A percentile compares a stretch with the other conserved stretches of the same genome.
These are phyloP conservation scores for Paraconiothyrium brasiliense DNA, from an alignment of 2,329 filamentous ascomycete genomes.

Conservation along the genomic window DNA sequence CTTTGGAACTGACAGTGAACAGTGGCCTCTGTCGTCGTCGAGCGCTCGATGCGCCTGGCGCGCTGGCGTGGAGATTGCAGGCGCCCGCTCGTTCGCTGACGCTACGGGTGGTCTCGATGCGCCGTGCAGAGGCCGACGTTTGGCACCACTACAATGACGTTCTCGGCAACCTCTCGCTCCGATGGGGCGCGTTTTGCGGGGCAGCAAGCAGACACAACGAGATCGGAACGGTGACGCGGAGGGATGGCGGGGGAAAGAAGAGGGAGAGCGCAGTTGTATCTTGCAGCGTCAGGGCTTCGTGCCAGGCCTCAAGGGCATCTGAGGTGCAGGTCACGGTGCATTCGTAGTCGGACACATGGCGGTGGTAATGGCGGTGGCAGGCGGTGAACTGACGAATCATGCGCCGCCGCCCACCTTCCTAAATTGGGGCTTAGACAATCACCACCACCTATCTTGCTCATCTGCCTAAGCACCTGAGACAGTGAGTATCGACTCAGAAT, in stretches of 20 bases:
- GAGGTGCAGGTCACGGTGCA: constrained; percentile 14
- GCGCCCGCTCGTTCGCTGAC: constrained; percentile 22
- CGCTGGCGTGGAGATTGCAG: constrained; percentile 22
- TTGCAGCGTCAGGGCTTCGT: neutral
- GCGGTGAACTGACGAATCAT: constrained; percentile 38
- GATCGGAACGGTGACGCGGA: neutral
- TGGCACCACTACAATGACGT: constrained; percentile 20
- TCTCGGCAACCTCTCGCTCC: constrained; percentile 9
- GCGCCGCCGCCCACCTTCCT: constrained; percentile 29
- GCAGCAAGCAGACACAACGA: neutral
- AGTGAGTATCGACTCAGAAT: constrained; percentile 18
- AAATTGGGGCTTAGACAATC: constrained; percentile 33
- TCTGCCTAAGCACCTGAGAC: constrained; percentile 32
- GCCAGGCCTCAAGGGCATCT: constrained; percentile 15
- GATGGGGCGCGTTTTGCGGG: constrained; percentile 18
- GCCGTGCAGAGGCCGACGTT: constrained; percentile 18
- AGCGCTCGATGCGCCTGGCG: constrained; percentile 20
- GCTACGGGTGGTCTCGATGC: constrained; percentile 18
- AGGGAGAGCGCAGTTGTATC: constrained; percentile 8
- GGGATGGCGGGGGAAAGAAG: neutral
- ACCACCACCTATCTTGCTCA: constrained; percentile 30
- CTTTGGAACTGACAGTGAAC: neutral
- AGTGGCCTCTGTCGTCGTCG: neutral
- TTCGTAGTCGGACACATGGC: constrained; percentile 34
- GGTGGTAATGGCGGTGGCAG: constrained; percentile 36